Conservation (phyloP, 768 basidiomycete genomes). For the Mrakia hoshinonis region DNA sequence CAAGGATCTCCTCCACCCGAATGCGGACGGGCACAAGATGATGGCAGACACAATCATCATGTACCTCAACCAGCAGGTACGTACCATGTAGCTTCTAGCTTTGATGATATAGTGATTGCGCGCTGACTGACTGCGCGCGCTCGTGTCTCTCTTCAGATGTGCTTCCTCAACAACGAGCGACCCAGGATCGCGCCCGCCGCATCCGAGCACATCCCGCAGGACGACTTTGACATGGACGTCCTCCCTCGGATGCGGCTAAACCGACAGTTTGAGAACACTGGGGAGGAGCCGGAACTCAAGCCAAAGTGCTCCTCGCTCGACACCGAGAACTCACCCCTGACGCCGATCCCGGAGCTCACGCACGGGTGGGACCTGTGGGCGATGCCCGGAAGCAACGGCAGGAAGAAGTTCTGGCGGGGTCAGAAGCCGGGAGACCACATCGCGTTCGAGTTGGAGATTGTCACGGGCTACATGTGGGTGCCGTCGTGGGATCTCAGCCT, state of each 20-base stretch:
- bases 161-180: slow-evolving; percentile 10
- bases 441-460: slow-evolving; percentile 10
- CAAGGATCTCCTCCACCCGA: slow-evolving; percentile 3
- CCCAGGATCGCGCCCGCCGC: background rate
- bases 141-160: background rate
- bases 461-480: background rate
- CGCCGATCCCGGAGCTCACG: background rate
- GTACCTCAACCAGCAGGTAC: slow-evolving; percentile 6
- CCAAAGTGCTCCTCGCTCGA: slow-evolving; percentile 9
- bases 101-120: no score
- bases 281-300: background rate
- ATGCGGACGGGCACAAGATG: background rate
- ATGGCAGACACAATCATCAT: slow-evolving; percentile 7
- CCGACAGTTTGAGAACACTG: slow-evolving; percentile 2
- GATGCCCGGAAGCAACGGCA: slow-evolving; percentile 7
- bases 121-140: no score
- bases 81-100: no score
- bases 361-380: slow-evolving; percentile 10
- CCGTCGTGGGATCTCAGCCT: background rate
- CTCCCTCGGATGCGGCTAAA: slow-evolving; percentile 1
- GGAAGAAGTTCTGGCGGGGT: slow-evolving; percentile 14
- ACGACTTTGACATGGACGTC: background rate
- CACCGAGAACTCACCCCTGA: background rate
- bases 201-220: background rate
- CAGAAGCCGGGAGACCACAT: slow-evolving; percentile 8